These are phyloP conservation scores for Puccinia coronata DNA, from an alignment of 1,284 basidiomycete genomes.

Conservation along the genomic window DNA sequence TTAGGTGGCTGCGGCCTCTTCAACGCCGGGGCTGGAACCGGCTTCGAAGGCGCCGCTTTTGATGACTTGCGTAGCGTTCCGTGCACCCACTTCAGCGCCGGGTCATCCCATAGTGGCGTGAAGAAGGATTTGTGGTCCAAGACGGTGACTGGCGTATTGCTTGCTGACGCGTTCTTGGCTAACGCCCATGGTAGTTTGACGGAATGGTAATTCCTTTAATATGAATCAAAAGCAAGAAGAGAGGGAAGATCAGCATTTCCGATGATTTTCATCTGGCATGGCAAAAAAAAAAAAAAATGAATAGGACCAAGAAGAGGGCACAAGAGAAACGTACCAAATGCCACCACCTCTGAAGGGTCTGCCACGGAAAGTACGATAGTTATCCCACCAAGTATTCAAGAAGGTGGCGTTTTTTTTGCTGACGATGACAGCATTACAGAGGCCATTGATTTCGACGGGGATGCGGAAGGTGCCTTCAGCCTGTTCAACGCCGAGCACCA, in stretches of 20 bases:
- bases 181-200: slow-evolving; percentile 41
- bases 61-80: slow-evolving; percentile 31
- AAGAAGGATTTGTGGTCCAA: slow-evolving; percentile 47
- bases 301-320: no score
- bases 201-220: slow-evolving; percentile 48
- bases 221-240: not conserved
- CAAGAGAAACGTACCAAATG: slow-evolving; percentile 34
- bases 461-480: slow-evolving; percentile 40
- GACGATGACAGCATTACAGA: slow-evolving; percentile 47
- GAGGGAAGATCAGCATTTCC: not conserved
- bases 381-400: slow-evolving; percentile 38
- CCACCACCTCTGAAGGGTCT: slow-evolving; percentile 42
- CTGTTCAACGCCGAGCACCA: slow-evolving; percentile 43
- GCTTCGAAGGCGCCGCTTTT: not conserved
- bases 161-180: slow-evolving; percentile 32
- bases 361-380: slow-evolving; percentile 40
- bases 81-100: slow-evolving; percentile 33
- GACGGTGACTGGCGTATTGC: slow-evolving; percentile 37
- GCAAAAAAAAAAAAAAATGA: not conserved
- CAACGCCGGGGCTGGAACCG: not conserved
- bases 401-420: slow-evolving; percentile 29
- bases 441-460: slow-evolving; percentile 34
- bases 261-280: not conserved
- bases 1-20: not conserved
- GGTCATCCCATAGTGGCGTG: slow-evolving; percentile 48